phyloP scores from a whole-genome alignment of 2,329 filamentous ascomycete genomes.

The Colletotrichum trifolii region DNA sequence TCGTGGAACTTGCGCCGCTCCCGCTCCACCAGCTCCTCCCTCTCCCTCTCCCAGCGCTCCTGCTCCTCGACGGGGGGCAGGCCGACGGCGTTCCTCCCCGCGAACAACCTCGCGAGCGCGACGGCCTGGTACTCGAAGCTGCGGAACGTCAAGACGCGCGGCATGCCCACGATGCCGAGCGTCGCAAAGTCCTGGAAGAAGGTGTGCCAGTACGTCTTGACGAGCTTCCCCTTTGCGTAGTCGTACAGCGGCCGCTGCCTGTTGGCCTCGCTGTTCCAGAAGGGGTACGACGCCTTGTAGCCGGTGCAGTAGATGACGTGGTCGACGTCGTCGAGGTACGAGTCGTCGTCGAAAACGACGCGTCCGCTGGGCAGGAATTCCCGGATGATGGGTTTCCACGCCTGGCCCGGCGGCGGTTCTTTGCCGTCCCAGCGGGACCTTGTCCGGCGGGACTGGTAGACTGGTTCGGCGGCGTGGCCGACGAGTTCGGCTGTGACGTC shows the following conservation, averaged over 20 bases:
- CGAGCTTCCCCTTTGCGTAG: conserved; percentile 56
- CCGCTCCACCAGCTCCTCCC: conserved; percentile 44
- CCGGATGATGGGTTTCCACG: conserved; percentile 64
- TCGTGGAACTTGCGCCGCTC: conserved; percentile 62
- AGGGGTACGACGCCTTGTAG: conserved; percentile 56
- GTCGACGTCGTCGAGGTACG: conserved; percentile 50
- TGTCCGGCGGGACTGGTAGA: conserved; percentile 64
- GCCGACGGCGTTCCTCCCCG: conserved; percentile 50
- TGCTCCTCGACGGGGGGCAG: conserved; percentile 55
- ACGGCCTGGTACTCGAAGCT: conserved; percentile 68
- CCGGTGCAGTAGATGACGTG: conserved; percentile 56
- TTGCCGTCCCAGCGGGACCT: conserved; percentile 62
- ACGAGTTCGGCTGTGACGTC: conserved; percentile 53
- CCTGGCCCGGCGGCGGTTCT: conserved; percentile 57
- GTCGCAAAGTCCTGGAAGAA: conserved; percentile 61
- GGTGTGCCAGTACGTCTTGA: conserved; percentile 62
- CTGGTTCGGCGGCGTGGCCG: conserved; percentile 50
- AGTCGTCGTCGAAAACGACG: conserved; percentile 55
- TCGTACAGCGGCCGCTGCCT: conserved; percentile 60
- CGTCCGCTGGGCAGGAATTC: conserved; percentile 55
- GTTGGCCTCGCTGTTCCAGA: conserved; percentile 59
- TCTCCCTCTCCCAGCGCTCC: conserved; percentile 57
- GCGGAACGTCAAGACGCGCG: conserved; percentile 62
- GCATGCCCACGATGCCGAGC: conserved; percentile 63
- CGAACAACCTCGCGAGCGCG: conserved; percentile 61